Conservation (phyloP, 331 rosid species). For the Acacia pycnantha region DNA sequence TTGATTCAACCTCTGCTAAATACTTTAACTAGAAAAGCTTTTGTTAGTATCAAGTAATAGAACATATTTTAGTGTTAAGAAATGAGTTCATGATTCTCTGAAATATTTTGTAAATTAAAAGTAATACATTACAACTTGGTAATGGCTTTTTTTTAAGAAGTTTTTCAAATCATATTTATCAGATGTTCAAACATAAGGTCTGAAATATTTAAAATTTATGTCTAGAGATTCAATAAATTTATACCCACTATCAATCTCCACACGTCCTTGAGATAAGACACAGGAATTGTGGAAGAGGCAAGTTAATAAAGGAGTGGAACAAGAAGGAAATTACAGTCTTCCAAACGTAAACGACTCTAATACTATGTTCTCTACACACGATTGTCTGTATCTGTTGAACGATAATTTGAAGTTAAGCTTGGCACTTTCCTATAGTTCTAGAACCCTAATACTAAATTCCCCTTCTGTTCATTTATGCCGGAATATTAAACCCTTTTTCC, state of each 20-base stretch:
- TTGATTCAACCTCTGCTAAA: background rate
- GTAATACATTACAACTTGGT: background rate
- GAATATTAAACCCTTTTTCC: background rate
- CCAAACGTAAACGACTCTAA: background rate
- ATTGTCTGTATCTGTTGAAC: background rate
- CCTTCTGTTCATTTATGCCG: background rate
- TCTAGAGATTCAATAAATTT: too few relatives aligned
- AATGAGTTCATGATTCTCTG: background rate
- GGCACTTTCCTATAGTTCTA: background rate
- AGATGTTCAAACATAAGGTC: background rate
- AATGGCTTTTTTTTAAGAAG: background rate
- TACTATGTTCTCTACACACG: background rate
- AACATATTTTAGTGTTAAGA: background rate
- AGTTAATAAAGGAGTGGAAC: background rate
- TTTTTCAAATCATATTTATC: background rate
- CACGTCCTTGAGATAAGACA: background rate
- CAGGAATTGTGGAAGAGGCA: background rate
- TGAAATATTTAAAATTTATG: too few relatives aligned
- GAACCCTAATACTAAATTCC: background rate
- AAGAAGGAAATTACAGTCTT: background rate
- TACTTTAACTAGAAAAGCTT: background rate
- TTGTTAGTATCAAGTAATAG: background rate
- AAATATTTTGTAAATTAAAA: too few relatives aligned
- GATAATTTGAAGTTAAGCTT: background rate
- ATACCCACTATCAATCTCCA: too few relatives aligned